A percentile compares a stretch with the other conserved stretches of the same genome.
Evolutionary conservation across 1,284 basidiomycete genomes (phyloP).

Genomic region (Trichosporon faecale): DNA sequence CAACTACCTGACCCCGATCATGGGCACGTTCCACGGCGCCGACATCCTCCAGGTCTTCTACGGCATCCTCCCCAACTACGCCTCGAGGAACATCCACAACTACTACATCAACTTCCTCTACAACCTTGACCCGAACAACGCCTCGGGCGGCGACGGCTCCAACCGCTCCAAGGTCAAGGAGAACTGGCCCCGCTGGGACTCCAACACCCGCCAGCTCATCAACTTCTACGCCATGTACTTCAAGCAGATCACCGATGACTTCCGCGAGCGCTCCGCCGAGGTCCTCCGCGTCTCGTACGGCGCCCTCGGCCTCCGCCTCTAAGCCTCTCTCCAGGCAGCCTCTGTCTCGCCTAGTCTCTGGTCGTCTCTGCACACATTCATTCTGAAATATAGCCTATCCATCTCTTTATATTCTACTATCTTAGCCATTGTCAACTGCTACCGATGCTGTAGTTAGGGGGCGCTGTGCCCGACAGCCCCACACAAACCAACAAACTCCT

Average conservation of each 20-base stretch:
- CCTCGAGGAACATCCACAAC: constrained; percentile 17
- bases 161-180: constrained; percentile 11
- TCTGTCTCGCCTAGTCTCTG: background rate
- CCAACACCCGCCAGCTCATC: constrained; percentile 8
- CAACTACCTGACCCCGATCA: constrained; percentile 20
- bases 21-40: constrained; percentile 23
- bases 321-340: background rate
- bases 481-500: background rate
- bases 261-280: constrained; percentile 9
- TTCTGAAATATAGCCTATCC: background rate
- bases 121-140: constrained; percentile 27
- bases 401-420: background rate
- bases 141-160: constrained; percentile 16
- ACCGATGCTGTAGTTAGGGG: background rate
- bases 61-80: constrained; percentile 24
- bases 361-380: constrained; percentile 1
- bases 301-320: constrained; percentile 1
- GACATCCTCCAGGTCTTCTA: constrained; percentile 27
- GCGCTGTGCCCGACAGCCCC: background rate
- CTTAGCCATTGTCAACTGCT: background rate
- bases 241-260: constrained; percentile 14
- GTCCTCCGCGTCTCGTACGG: background rate
- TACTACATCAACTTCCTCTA: constrained; percentile 29
- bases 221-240: constrained; percentile 18
- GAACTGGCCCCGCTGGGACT: constrained; percentile 20